phyloP scores from a whole-genome alignment of 768 basidiomycete species.

The Thelephora aurantiotincta region DNA sequence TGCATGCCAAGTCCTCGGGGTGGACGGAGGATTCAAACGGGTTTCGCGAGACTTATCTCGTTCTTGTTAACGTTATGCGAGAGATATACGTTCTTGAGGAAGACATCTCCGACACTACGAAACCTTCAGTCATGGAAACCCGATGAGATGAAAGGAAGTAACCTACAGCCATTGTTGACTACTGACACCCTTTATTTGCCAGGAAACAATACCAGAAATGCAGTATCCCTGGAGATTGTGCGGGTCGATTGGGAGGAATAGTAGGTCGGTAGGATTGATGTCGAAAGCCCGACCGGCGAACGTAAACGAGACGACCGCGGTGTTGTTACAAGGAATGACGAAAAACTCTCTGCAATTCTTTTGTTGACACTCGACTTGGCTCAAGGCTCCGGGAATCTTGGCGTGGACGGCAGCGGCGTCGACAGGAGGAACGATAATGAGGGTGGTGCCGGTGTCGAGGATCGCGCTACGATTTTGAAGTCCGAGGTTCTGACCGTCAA shows the following conservation, averaged over 20 bases:
- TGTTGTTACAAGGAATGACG: constrained; percentile 54
- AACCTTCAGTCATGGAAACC: not conserved
- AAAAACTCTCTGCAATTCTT: too few relatives aligned
- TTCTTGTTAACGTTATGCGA: constrained; percentile 47
- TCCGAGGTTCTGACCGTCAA: constrained; percentile 38
- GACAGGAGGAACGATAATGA: constrained; percentile 22
- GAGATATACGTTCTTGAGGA: constrained; percentile 68
- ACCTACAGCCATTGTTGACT: constrained; percentile 56
- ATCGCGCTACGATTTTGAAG: constrained; percentile 58
- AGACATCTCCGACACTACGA: constrained; percentile 49
- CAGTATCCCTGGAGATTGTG: constrained; percentile 48
- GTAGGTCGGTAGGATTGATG: constrained; percentile 55
- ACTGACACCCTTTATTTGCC: constrained; percentile 41
- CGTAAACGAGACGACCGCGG: constrained; percentile 34
- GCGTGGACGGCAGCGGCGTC: constrained; percentile 45
- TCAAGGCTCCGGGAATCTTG: constrained; percentile 39
- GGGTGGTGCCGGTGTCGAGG: constrained; percentile 34
- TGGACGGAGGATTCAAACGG: constrained; percentile 17
- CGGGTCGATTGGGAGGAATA: constrained; percentile 36
- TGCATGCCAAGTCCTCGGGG: too few relatives aligned
- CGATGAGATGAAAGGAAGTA: not conserved
- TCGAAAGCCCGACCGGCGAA: constrained; percentile 45
- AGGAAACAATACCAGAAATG: constrained; percentile 53
- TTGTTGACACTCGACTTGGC: too few relatives aligned
- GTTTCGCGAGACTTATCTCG: constrained; percentile 43